Evolutionary conservation across 2,329 filamentous ascomycete genomes (phyloP), one percentile per base, ranked within the genome.

Genomic region (Pseudohalonectria lignicola): DNA sequence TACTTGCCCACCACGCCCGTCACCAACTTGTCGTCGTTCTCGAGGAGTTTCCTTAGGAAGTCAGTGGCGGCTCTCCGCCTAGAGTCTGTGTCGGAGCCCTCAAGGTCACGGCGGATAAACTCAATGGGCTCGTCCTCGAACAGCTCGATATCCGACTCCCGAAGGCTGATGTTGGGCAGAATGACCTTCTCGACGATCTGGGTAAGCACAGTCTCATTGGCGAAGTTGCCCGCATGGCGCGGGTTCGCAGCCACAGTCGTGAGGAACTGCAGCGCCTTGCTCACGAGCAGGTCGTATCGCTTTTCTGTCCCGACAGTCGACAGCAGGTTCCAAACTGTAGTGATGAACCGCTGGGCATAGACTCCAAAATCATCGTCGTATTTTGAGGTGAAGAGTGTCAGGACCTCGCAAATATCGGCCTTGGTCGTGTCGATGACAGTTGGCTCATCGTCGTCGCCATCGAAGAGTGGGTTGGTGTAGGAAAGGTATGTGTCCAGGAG

Each of bases 81-180:
- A 2, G 92, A 98, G 56, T 96, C 92, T 39, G 83, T 93, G 59
- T 98, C 92, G 2, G 92, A 95, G 6, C 92, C 92, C 58, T 98
- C 92, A 34, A 98, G 68, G 59, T 98, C 92, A 51, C 87, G 76
- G 45, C 92, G 76, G 53, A 98, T 98, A 55, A 94, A 98, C 59
- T 98, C 92, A 47, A 98, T 98, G 0, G 92, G 92, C 64, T 98
- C 93, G 55, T 98, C 93, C 56, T 98, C 92, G 50, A 98, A 96
- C 47, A 94, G 73, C 57, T 98, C 92, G 39, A 94, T 74, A 47
- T 98, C 93, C 1, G 88, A 92, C 52, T 95, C 92, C 47, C 93
- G 79, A 43, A 98, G 66, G 13, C 83, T 82, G 41, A 98, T 77
- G 52, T 98, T 98, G 9, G 92, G 90, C 46, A 98, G 64, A 40